These are phyloP conservation scores for Daldinia bambusicola DNA, from an alignment of 495 filamentous ascomycete species.

Conservation along the genomic window DNA sequence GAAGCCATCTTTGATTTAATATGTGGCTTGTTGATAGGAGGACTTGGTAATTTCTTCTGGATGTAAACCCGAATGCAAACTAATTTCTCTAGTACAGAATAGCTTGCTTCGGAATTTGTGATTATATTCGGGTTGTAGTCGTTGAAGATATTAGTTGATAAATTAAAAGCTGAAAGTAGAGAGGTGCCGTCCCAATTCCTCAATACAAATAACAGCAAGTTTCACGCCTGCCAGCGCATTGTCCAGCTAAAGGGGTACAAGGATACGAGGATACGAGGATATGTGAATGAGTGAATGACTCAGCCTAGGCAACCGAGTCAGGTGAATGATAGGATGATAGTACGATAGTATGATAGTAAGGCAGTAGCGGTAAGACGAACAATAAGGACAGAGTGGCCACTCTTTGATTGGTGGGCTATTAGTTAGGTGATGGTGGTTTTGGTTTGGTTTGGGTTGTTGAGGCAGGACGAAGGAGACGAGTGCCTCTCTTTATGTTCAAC, in stretches of 20 bases:
- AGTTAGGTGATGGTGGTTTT: constrained; percentile 18
- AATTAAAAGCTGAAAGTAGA: constrained; percentile 43
- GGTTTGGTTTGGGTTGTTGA: constrained; percentile 6
- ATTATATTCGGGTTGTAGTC: background rate
- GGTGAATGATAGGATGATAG: constrained; percentile 16
- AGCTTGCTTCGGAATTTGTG: constrained; percentile 21
- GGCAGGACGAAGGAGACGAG: constrained; percentile 18
- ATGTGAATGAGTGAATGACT: constrained; percentile 21
- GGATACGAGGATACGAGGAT: background rate
- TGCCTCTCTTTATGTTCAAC: constrained; percentile 49
- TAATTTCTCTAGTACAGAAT: background rate
- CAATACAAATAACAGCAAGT: constrained; percentile 52
- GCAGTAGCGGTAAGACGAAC: constrained; percentile 13
- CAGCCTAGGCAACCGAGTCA: constrained; percentile 33
- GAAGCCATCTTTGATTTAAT: constrained; percentile 51
- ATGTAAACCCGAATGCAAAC: constrained; percentile 13
- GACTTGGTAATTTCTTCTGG: constrained; percentile 47
- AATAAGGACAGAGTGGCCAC: constrained; percentile 36
- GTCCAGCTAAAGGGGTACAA: constrained; percentile 17
- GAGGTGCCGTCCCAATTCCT: constrained; percentile 58
- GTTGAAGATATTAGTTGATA: constrained; percentile 21
- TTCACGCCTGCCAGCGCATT: constrained; percentile 41
- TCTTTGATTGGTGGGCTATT: constrained; percentile 26
- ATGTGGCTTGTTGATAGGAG: constrained; percentile 45
- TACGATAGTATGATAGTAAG: no score